Evolutionary conservation across 306 rosid species (phyloP), one percentile per base, ranked within the genome.

Genomic region (Pyrus bretschneideri): DNA sequence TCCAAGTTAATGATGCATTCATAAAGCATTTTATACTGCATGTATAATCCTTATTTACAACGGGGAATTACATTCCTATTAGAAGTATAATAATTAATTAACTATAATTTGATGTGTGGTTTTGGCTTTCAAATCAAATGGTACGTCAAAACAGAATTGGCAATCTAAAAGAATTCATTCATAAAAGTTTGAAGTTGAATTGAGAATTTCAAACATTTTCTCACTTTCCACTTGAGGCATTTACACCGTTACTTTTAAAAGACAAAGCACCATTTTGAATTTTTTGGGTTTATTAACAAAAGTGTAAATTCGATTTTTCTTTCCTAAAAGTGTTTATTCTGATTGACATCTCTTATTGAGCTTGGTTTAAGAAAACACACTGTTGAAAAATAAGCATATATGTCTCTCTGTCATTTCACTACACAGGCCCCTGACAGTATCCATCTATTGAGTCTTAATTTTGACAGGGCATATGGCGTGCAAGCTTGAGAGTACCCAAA

Each of bases 321-420:
- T 13, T 38, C 30, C 11, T 5, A 12, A 15, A 33, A 71, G 17
- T 7, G 25, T 14, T 57, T 72, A 57, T 14, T 58, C 54, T 15
- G 67, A 58, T 61, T 42, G 69, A 73, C 69, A 44, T 61, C 59
- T 60, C 29, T 3, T 7, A 35, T 13, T 11, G 17, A 60, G 29
- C 77, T 44, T 61, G 13, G 40, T 60, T 73, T 73, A 73, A 60
- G 77, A 44, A 58, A 42, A 61, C 27, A 31, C n/a, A 40, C 18
- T 23, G 67, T 72, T 58, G 66, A n/a, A 58, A 4, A 22, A 12
- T 38, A 22, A 14, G 51, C 31, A 55, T 55, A 42, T 40, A 11
- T 3, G 3, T 22, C 10, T 8, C 10, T 35, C 30, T 58, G 52
- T 4, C 67, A 58, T 58, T 31, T 31, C 66, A 61, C 14, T 61